phyloP scores from a whole-genome alignment of 805 yeast genomes.

The Metschnikowia cerradonensis region DNA sequence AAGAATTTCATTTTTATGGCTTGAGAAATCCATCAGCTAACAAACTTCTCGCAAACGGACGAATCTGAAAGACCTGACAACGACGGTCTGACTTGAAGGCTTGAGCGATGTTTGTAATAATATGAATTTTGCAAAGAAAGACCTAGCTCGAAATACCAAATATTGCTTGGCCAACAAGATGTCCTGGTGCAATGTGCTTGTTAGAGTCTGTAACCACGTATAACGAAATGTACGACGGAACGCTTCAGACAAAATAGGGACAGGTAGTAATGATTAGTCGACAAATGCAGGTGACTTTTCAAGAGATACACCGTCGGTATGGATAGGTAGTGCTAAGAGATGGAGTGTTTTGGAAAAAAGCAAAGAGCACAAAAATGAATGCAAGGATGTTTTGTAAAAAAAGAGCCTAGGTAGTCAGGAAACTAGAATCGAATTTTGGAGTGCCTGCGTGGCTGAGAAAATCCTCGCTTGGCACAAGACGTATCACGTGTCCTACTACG shows the following conservation, averaged over 20 bases:
- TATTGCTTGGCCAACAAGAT: neutral
- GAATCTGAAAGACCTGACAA: neutral
- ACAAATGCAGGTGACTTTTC: neutral
- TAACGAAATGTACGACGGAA: neutral
- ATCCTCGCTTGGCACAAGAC: constrained; percentile 2
- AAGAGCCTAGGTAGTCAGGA: neutral
- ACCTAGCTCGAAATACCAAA: neutral
- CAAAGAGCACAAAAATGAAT: constrained; percentile 2
- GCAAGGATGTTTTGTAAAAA: constrained; percentile 1
- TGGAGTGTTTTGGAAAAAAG: neutral
- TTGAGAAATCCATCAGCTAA: constrained; percentile 3
- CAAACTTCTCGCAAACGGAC: neutral
- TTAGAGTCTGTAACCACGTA: neutral
- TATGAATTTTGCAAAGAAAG: neutral
- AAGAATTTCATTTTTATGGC: neutral
- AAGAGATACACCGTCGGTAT: neutral
- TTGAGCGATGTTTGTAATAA: neutral
- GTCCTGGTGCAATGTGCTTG: neutral
- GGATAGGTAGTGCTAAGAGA: neutral
- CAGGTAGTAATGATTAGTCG: neutral
- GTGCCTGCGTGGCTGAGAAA: constrained; percentile 5
- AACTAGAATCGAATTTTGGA: neutral
- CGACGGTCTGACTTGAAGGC: neutral
- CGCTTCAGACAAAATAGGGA: neutral
- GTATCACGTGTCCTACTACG: neutral